Evolutionary conservation across 768 basidiomycete genomes (phyloP).

Genomic region (Boletus reticulatus): DNA sequence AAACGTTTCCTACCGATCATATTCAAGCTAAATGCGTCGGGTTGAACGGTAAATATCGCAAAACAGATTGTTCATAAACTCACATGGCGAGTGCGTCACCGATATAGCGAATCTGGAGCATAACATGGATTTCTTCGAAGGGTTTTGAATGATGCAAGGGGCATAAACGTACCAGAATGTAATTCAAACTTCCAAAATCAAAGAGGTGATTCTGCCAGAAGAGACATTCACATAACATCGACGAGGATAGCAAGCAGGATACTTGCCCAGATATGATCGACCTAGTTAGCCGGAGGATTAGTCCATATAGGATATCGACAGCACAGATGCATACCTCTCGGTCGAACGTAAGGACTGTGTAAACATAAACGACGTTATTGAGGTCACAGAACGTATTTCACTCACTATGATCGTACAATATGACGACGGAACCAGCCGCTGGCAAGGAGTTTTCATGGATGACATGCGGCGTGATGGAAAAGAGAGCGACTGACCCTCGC

Average conservation of each 20-base stretch:
- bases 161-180: constrained; percentile 17
- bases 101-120: constrained; percentile 22
- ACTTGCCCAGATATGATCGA: constrained; percentile 22
- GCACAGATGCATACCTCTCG: constrained; percentile 10
- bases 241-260: not conserved
- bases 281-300: not conserved
- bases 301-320: not conserved
- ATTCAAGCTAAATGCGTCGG: constrained; percentile 3
- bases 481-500: constrained; percentile 10
- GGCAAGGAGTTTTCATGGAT: not conserved
- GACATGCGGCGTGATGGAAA: no score
- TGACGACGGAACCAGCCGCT: constrained; percentile 5
- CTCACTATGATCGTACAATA: constrained; percentile 24
- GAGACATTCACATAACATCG: not conserved
- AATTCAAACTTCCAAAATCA: constrained; percentile 17
- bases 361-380: not conserved
- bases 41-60: not conserved
- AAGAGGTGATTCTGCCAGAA: constrained; percentile 1
- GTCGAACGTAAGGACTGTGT: constrained; percentile 13
- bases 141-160: not conserved
- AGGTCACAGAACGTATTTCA: not conserved
- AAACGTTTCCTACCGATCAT: constrained; percentile 1
- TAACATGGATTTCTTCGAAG: not conserved
- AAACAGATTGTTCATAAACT: not conserved
- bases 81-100: constrained; percentile 20